Evolutionary conservation across 75 land plant species (phyloP), one percentile per base, ranked within the genome.

Genomic region (Sequoia sempervirens): DNA sequence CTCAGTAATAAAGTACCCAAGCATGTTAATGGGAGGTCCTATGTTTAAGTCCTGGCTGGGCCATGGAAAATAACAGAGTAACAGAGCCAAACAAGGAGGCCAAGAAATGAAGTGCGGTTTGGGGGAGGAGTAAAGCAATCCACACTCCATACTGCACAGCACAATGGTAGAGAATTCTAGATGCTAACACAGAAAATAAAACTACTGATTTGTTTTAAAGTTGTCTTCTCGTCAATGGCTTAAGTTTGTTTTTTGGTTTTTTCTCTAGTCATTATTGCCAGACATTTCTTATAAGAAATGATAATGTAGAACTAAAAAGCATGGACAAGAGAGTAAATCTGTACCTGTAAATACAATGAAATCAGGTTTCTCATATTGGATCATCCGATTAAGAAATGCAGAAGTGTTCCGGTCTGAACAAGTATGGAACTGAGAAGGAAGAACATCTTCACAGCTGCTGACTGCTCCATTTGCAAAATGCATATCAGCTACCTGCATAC

Each of bases 381-480:
- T 91, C 84, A 96, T 45, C 79, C 90, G 81, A 53, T 80, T 47
- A 45, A 96, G 78, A 81, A 96, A 95, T 84, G 79, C 87, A 36
- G 97, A 91, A 11, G 97, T 93, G 87, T 96, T 96, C 73, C 93
- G 91, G 88, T 96, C 98, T 14, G 97, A 90, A 84, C 98, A 96
- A 70, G 74, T 28, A 2, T 69, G 53, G 83, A 75, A 83, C 82
- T 94, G 87, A 38, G 86, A 69, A 38, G 86, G 78, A 61, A 83
- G 18, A 45, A 95, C 90, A 79, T 96, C 99, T 34, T 85, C 73
- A 86, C 99, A 96, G 30, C 87, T 81, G 45, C 93, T 95, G 61
- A 53, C 47, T 45, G 83, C 72, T 41, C 99, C 99, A 52, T 92
- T 87, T 8, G 90, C 99, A 80, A 84, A 96, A 80, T 96, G 99